Conservation (phyloP, 108 stramenopile genomes). For the Fragilaria crotonensis region DNA sequence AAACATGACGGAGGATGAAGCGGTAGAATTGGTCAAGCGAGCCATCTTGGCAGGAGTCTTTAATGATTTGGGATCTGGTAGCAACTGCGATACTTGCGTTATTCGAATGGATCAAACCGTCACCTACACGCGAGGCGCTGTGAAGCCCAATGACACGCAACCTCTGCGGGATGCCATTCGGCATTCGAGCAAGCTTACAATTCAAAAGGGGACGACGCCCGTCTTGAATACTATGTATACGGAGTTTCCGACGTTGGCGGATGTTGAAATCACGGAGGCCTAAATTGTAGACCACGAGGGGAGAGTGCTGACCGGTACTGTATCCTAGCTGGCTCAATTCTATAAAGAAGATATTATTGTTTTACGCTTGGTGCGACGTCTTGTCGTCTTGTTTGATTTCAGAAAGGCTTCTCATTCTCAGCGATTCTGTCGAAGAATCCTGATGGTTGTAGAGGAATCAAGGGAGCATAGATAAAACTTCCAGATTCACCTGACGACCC, state of each 20-base stretch:
- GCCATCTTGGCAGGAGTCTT: constrained; percentile 94
- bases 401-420: too few species aligned
- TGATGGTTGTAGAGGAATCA: too few species aligned
- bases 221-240: constrained; percentile 48
- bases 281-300: too few species aligned
- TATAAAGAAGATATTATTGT: too few species aligned
- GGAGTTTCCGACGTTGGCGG: background rate
- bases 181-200: constrained; percentile 52
- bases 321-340: too few species aligned
- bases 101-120: constrained; percentile 78
- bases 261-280: background rate
- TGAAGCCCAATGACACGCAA: constrained; percentile 66
- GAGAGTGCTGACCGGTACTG: too few species aligned
- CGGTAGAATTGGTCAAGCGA: constrained; percentile 85
- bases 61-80: constrained; percentile 96
- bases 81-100: constrained; percentile 90
- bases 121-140: constrained; percentile 58
- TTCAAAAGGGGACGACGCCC: constrained; percentile 68
- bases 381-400: too few species aligned
- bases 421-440: too few species aligned
- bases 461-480: too few species aligned
- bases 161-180: constrained; percentile 55
- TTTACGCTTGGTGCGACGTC: too few species aligned
- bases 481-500: too few species aligned
- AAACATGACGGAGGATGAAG: constrained; percentile 86